Evolutionary conservation across 768 basidiomycete genomes (phyloP).

Genomic region (Lactifluus subvellereus): DNA sequence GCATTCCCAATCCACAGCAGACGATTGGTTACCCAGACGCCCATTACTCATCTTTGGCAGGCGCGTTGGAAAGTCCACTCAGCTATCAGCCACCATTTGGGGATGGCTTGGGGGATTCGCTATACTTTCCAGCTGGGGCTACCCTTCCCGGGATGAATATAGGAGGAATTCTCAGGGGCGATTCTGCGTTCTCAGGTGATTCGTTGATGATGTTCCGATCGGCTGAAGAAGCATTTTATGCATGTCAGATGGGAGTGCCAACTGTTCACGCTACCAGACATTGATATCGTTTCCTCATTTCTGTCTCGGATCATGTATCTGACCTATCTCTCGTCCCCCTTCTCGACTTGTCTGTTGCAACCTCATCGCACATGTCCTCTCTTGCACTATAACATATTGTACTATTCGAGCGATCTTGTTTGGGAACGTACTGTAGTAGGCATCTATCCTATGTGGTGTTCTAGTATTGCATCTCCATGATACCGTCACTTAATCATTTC

Average conservation of each 20-base stretch:
- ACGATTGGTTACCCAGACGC: not conserved
- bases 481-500: not conserved
- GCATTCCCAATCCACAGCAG: not conserved
- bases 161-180: not conserved
- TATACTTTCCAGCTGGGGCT: not conserved
- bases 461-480: not conserved
- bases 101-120: constrained; percentile 9
- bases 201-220: constrained; percentile 5
- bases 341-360: not conserved
- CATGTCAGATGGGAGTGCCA: constrained; percentile 5
- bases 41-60: constrained; percentile 3
- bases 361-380: not conserved
- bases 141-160: constrained; percentile 4
- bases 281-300: constrained; percentile 3
- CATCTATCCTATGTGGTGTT: not conserved
- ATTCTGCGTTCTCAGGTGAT: constrained; percentile 1
- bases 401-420: not conserved
- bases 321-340: not conserved
- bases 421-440: constrained; percentile 1
- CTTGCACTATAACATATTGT: not conserved
- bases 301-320: not conserved
- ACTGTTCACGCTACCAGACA: not conserved
- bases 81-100: constrained; percentile 20
- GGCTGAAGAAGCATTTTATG: not conserved
- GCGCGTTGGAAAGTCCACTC: constrained; percentile 4